A percentile compares a stretch with the other conserved stretches of the same genome.
phyloP scores from a whole-genome alignment of 1,284 basidiomycete genomes.

The Rhodotorula sp. region DNA sequence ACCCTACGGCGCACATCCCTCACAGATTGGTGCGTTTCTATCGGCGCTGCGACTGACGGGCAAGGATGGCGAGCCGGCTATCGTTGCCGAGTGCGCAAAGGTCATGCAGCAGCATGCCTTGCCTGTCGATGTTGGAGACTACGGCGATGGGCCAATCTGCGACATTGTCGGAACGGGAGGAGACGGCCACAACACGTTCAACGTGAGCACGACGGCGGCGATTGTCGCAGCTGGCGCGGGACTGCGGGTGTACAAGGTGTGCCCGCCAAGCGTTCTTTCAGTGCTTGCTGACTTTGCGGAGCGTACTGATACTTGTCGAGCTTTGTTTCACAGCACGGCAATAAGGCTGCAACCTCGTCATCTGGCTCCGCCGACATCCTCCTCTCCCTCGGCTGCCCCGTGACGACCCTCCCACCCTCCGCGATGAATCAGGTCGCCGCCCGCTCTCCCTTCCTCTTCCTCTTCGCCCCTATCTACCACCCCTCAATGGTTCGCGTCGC shows the following conservation, averaged over 20 bases:
- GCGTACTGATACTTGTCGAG: too few relatives aligned
- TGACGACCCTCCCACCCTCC: constrained; percentile 64
- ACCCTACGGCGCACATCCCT: constrained; percentile 16
- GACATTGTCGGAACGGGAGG: constrained; percentile 81
- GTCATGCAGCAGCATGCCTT: constrained; percentile 68
- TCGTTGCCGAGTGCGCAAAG: constrained; percentile 64
- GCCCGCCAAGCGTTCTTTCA: constrained; percentile 30
- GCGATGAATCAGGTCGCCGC: constrained; percentile 57
- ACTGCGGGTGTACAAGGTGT: constrained; percentile 85
- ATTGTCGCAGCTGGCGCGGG: constrained; percentile 94
- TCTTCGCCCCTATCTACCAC: constrained; percentile 91
- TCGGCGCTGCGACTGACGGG: constrained; percentile 40
- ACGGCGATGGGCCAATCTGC: constrained; percentile 36
- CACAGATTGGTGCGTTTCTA: constrained; percentile 46
- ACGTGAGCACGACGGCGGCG: constrained; percentile 92
- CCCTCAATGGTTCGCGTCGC: constrained; percentile 79
- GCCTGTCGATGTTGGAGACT: constrained; percentile 54
- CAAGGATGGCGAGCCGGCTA: constrained; percentile 40
- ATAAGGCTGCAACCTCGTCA: constrained; percentile 85
- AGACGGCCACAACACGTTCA: constrained; percentile 95
- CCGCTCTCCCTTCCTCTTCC: constrained; percentile 77
- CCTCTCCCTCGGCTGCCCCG: constrained; percentile 75
- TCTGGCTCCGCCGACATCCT: constrained; percentile 94
- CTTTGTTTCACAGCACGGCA: constrained; percentile 70
- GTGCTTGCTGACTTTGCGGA: not conserved